Evolutionary conservation across 352 stramenopile species (phyloP), one percentile per base, ranked within the genome.

Genomic region (Phytophthora multivora): DNA sequence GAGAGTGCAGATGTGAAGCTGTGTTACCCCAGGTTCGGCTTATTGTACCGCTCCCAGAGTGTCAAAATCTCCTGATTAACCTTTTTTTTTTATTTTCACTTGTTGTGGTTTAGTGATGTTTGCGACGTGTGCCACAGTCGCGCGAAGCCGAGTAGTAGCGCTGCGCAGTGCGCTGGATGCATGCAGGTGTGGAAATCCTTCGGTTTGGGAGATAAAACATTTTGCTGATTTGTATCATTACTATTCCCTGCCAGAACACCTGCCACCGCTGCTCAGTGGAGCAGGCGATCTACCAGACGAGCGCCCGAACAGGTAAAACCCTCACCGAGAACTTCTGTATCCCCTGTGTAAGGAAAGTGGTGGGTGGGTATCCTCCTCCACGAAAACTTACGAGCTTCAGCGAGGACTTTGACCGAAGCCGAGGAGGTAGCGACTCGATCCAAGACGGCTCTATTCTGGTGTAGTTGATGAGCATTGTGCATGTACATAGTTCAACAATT

Each of bases 281-380:
- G 40, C 47, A 70, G 15, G 25, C 38, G 0, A 42, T 79, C 10
- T 79, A 67, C 36, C 53, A 74, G 28, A 57, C 66, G 2, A 63
- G 69, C 45, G 40, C 63, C 28, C 63, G 58, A 26, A 69, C 56
- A 8, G 57, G 63, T 1, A 56, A 67, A 25, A 38, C 65, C 3
- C 50, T 73, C 2, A 65, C 52, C 4, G 61, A 75, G 39, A 42
- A 51, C 11, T 79, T 79, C 46, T 79, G 66, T 25, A 69, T 63
- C 10, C 33, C 58, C n/a, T 74, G 69, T 33, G 56, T 73, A 39
- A 62, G 52, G 18, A 71, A 75, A 55, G 56, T 70, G 12, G 48
- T 66, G 6, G 36, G 36, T 10, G 59, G 31, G 2, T 31, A 39
- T 2, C 15, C 35, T 25, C 23, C 19, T 3, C 47, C 31, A 18